Base-by-base conservation (phyloP, 2,329 filamentous ascomycete genomes). In the Aureobasidium sp. region DNA sequence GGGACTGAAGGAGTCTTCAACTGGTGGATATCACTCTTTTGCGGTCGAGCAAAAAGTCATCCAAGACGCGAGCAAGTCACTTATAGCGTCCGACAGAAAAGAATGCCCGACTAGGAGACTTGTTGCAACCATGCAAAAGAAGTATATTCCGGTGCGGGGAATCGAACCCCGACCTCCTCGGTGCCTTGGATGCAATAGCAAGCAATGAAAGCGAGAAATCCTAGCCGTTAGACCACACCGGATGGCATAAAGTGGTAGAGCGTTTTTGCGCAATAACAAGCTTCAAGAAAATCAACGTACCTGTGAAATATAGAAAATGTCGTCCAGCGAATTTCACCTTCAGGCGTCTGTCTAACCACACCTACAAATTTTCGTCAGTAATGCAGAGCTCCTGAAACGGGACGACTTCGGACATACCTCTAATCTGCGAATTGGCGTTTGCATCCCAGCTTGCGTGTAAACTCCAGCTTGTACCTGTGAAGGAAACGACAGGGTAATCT, bases 321-420 rank as follows among this genome's bases (percentile, higher is more conserved):
- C 1, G 86, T 89, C 89, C 89, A 92, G 47, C 87, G 78, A 5
- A 92, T 84, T 65, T 91, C 87, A 12, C 88, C 87, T 65, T 89
- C 81, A 12, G 79, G 79, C 0, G 88, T 91, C 66, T 87, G 74
- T 12, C 86, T 78, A 0, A 89, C 88, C 0, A 75, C 80, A 2
- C 88, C 85, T 78, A 56, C 34, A 44, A 34, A 62, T 51, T 29
- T 53, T 51, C 53, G n/a, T 66, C 37, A 66, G 57, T 34, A 9
- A 26, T 37, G 17, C 15, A 12, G 9, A 10, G 3, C 8, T 32
- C 29, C 9, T 20, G 5, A 17, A 8, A 50, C 23, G 36, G 41
- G 5, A 12, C 36, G 17, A 13, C n/a, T 15, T 37, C 23, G 29
- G 26, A 75, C 75, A 70, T 76, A 85, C 86, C 88, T 77, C 80